Conservation (phyloP, 1,284 basidiomycete genomes). For the Melampsora americana region DNA sequence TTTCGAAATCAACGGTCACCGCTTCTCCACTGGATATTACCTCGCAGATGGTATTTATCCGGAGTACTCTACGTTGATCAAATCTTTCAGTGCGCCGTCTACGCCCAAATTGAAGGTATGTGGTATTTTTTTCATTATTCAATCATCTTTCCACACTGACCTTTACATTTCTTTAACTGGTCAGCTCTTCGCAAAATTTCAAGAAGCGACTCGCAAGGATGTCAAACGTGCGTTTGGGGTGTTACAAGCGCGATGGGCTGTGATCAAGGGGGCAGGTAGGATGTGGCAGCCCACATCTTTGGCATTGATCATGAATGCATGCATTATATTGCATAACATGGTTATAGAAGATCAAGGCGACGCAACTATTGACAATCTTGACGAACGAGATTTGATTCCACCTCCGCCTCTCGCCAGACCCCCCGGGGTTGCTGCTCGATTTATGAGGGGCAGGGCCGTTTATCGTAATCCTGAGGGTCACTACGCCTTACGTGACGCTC, state of each 20-base stretch:
- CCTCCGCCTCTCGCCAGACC: neutral
- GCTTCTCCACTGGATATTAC: neutral
- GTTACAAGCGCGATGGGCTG: neutral
- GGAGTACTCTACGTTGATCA: neutral
- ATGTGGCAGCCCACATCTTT: constrained; percentile 12
- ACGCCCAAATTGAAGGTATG: too few species aligned
- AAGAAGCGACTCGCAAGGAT: neutral
- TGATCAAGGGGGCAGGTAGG: neutral
- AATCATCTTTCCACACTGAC: too few species aligned
- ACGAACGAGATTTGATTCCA: too few species aligned
- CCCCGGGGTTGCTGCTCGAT: neutral
- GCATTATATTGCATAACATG: constrained; percentile 24
- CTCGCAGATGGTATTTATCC: neutral
- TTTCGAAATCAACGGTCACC: neutral
- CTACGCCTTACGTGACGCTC: too few species aligned
- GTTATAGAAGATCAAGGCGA: constrained; percentile 12
- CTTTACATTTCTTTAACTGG: too few species aligned
- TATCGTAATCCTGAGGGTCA: neutral
- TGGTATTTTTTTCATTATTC: too few species aligned
- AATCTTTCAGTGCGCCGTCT: neutral
- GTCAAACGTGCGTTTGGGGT: constrained; percentile 14
- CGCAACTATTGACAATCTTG: neutral
- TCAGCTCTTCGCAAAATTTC: neutral
- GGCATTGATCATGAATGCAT: neutral
- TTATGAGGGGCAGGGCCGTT: too few species aligned